Evolutionary conservation across 2,329 filamentous ascomycete genomes (phyloP).

Genomic region (Xylariaceae sp.): DNA sequence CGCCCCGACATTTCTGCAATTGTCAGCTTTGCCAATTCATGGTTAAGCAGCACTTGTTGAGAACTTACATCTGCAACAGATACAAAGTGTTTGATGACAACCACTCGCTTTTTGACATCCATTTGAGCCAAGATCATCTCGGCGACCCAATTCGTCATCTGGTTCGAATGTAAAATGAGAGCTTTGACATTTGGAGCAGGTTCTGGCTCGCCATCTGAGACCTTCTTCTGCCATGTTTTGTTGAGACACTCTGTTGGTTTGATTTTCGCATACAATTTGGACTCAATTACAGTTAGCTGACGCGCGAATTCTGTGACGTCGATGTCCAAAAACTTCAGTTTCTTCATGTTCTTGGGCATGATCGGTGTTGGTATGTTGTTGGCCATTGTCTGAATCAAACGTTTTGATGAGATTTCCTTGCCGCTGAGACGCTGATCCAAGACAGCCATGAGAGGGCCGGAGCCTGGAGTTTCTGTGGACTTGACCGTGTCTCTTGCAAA

Average conservation of each 20-base stretch:
- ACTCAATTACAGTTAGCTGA: slow-evolving; percentile 95
- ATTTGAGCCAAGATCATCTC: slow-evolving; percentile 96
- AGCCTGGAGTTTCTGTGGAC: slow-evolving; percentile 87
- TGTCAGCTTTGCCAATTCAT: slow-evolving; percentile 18
- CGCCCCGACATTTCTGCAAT: slow-evolving; percentile 78
- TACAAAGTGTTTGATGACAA: slow-evolving; percentile 98
- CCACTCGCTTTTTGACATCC: slow-evolving; percentile 92
- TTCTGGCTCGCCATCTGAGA: slow-evolving; percentile 74
- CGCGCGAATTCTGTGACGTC: slow-evolving; percentile 95
- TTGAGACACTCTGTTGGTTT: slow-evolving; percentile 94
- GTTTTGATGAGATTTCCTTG: slow-evolving; percentile 80
- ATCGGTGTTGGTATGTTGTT: slow-evolving; percentile 82
- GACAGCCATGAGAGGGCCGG: slow-evolving; percentile 76
- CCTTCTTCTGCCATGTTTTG: slow-evolving; percentile 98
- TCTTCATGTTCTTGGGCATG: slow-evolving; percentile 98
- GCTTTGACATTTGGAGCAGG: slow-evolving; percentile 93
- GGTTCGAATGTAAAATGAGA: slow-evolving; percentile 94
- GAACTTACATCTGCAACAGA: slow-evolving; percentile 83
- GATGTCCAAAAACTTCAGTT: slow-evolving; percentile 96
- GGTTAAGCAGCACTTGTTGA: background rate
- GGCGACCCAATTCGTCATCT: slow-evolving; percentile 98
- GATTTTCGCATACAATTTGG: slow-evolving; percentile 89
- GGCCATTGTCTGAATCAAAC: slow-evolving; percentile 81
- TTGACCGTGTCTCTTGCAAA: slow-evolving; percentile 92
- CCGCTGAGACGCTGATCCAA: slow-evolving; percentile 85